Evolutionary conservation across 2,329 filamentous ascomycete species (phyloP).

Genomic region (Neoscytalidium dimidiatum): DNA sequence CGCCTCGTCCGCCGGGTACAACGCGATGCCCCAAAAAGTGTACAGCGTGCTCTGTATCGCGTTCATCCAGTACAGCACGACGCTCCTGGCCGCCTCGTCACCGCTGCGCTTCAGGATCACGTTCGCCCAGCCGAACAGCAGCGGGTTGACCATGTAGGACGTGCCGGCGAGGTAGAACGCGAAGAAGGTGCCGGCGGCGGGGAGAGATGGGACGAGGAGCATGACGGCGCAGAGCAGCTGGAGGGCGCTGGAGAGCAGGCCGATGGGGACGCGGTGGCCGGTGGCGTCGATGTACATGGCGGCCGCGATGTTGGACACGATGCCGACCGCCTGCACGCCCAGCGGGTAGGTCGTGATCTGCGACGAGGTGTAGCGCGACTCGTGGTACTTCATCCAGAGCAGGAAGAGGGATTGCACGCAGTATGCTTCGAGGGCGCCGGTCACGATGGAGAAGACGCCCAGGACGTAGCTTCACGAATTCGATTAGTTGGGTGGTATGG

Average conservation of each 20-base stretch:
- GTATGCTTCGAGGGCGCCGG: slow-evolving; percentile 39
- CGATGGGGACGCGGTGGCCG: slow-evolving; percentile 37
- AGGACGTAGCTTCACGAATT: slow-evolving; percentile 39
- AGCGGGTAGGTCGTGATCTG: slow-evolving; percentile 57
- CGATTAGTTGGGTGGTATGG: neutral
- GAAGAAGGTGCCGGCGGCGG: slow-evolving; percentile 37
- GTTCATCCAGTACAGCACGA: slow-evolving; percentile 46
- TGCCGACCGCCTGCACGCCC: slow-evolving; percentile 59
- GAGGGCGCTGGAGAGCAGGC: slow-evolving; percentile 33
- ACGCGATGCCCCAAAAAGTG: slow-evolving; percentile 48
- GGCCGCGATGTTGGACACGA: slow-evolving; percentile 48
- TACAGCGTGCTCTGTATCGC: slow-evolving; percentile 43
- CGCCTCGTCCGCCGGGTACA: slow-evolving; percentile 46
- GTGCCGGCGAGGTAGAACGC: slow-evolving; percentile 43
- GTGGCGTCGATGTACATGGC: slow-evolving; percentile 43
- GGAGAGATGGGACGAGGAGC: slow-evolving; percentile 35
- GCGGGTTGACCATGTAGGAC: slow-evolving; percentile 44
- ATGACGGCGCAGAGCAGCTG: slow-evolving; percentile 38
- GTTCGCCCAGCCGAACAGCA: slow-evolving; percentile 44
- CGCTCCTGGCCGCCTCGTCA: slow-evolving; percentile 45
- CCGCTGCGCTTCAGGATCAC: slow-evolving; percentile 39
- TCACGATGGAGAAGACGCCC: slow-evolving; percentile 40
- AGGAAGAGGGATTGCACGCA: slow-evolving; percentile 28
- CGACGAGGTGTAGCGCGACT: slow-evolving; percentile 44
- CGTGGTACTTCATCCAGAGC: slow-evolving; percentile 32